These are phyloP conservation scores for Solioccasus polychromus DNA, from an alignment of 768 basidiomycete genomes.

Conservation along the genomic window DNA sequence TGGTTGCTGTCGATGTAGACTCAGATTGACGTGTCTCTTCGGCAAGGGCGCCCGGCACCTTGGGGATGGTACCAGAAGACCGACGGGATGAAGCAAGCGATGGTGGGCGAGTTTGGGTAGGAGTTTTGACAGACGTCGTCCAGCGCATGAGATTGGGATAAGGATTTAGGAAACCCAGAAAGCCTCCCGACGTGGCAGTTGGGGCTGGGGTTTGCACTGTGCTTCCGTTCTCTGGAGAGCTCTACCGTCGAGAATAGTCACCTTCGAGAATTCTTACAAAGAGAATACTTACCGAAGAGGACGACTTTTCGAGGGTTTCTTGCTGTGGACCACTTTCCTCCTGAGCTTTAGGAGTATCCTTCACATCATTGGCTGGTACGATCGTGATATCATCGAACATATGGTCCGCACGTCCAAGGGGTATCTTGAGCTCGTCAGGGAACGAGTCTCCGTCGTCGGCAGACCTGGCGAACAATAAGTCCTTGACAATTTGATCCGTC, in stretches of 20 bases:
- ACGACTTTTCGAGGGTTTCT: conserved; percentile 19
- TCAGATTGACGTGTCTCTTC: conserved; percentile 8
- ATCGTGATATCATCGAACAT: conserved; percentile 45
- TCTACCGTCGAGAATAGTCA: conserved; percentile 12
- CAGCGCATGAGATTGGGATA: conserved; percentile 61
- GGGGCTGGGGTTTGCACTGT: conserved; percentile 16
- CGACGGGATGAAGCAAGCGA: conserved; percentile 23
- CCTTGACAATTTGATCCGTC: neutral
- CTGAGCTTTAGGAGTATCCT: conserved; percentile 11
- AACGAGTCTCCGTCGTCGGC: conserved; percentile 55
- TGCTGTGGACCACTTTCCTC: conserved; percentile 19
- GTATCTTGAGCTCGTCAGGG: conserved; percentile 56
- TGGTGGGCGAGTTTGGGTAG: conserved; percentile 17
- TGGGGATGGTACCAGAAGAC: conserved; percentile 22
- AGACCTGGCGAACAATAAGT: conserved; percentile 36
- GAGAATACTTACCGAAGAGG: conserved; percentile 19
- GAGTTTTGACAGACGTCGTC: conserved; percentile 30
- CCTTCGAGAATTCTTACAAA: neutral
- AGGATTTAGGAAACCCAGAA: conserved; percentile 59
- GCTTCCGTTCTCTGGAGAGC: conserved; percentile 25
- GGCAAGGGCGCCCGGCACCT: conserved; percentile 37
- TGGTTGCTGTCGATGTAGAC: neutral
- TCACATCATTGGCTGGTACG: conserved; percentile 8
- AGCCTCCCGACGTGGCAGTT: conserved; percentile 34
- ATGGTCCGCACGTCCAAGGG: conserved; percentile 59